A percentile compares a stretch with the other conserved stretches of the same genome.
These are phyloP conservation scores for Grifola frondosa DNA, from an alignment of 1,284 basidiomycete genomes.

Conservation along the genomic window DNA sequence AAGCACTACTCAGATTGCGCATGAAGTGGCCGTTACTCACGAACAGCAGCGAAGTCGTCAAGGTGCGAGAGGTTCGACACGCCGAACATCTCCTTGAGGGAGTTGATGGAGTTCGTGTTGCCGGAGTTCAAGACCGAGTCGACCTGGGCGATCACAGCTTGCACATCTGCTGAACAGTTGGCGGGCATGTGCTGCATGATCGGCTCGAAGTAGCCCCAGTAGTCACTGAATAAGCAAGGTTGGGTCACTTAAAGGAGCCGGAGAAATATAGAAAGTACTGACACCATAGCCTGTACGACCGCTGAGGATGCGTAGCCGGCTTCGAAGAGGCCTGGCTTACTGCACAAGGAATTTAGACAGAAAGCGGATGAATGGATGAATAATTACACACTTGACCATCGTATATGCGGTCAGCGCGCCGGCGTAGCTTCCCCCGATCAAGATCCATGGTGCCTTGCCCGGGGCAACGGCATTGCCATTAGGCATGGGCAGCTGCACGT, in stretches of 20 bases:
- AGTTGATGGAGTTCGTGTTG: slow-evolving; percentile 43
- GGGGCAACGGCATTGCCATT: slow-evolving; percentile 58
- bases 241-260: background rate
- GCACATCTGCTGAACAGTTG: slow-evolving; percentile 70
- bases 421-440: slow-evolving; percentile 71
- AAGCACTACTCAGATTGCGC: background rate
- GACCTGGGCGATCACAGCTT: slow-evolving; percentile 58
- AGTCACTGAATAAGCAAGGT: slow-evolving; percentile 42
- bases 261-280: slow-evolving; percentile 18
- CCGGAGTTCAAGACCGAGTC: slow-evolving; percentile 52
- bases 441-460: slow-evolving; percentile 61
- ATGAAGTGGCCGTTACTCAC: slow-evolving; percentile 30
- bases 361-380: background rate
- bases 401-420: slow-evolving; percentile 71
- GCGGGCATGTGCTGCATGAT: slow-evolving; percentile 63
- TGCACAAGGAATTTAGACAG: background rate
- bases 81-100: slow-evolving; percentile 56
- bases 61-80: slow-evolving; percentile 53
- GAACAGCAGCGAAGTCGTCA: slow-evolving; percentile 62
- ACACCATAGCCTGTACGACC: slow-evolving; percentile 68
- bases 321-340: slow-evolving; percentile 63
- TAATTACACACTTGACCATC: slow-evolving; percentile 57
- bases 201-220: slow-evolving; percentile 70
- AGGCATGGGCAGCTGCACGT: slow-evolving; percentile 65
- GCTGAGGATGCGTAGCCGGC: slow-evolving; percentile 72